Conservation (phyloP, 257 asterid genomes). For the Handroanthus guayacan region DNA sequence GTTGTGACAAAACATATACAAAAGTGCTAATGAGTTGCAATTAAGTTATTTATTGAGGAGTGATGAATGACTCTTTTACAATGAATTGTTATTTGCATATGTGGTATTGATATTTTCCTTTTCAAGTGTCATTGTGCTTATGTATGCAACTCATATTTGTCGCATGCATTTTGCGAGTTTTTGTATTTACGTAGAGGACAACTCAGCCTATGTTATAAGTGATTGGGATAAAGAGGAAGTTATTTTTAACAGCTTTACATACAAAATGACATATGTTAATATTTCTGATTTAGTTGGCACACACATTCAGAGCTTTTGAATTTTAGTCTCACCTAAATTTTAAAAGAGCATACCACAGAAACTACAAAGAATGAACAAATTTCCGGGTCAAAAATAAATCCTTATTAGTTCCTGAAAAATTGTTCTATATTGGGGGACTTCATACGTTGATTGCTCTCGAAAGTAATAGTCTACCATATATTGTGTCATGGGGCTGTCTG, state of each 20-base stretch:
- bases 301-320: neutral
- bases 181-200: neutral
- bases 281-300: neutral
- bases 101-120: neutral
- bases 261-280: neutral
- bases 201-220: neutral
- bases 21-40: neutral
- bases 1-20: neutral
- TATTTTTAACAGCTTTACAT: neutral
- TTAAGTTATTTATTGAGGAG: neutral
- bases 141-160: neutral
- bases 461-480: no score
- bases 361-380: neutral
- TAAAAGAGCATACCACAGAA: no score
- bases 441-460: no score
- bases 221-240: neutral
- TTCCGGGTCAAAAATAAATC: neutral
- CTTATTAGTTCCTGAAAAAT: neutral
- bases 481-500: no score
- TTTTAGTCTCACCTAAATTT: neutral
- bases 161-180: neutral
- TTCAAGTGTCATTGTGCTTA: neutral
- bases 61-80: neutral
- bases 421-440: no score
- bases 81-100: neutral